Base-by-base conservation (phyloP, 2,329 filamentous ascomycete species). In the Alternaria metachromatica region DNA sequence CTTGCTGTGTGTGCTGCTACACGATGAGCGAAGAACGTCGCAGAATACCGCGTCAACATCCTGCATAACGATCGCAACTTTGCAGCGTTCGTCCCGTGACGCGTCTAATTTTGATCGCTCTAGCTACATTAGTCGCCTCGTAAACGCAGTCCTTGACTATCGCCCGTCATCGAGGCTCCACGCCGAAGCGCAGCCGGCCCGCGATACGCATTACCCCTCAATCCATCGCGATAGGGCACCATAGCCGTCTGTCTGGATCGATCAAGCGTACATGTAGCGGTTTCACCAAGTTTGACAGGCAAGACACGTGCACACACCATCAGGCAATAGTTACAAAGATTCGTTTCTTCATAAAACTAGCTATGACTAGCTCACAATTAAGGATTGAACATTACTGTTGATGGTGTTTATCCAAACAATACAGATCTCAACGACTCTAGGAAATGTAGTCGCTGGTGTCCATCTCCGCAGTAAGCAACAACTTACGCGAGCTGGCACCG, bases 401-500 rank as follows among this genome's bases (percentile, higher is more conserved):
- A 46, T 21, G 50, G 53, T 26, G 15, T 33, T 12, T 28, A 20
- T 33, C 51, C 25, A 43, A 46, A 37, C n/a, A 45, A 26, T 18
- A 54, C 55, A n/a, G 13, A n/a, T 45, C 20, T 11, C 33, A 15
- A 43, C 37, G 28, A 43, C n/a, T 58, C 30, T 55, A 64, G 13
- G 53, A 68, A 13, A 43, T 43, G 44, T 64, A 70, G 41, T 63
- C 69, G 57, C 70, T 74, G 2, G 74, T 61, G 46, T 75, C 70
- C 46, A 77, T 64, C 37, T 60, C 62, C 10, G 70, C 72, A 48
- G 74, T 82, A 12, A 90, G 81, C 21, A 82, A 83, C 67, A 90
- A 76, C 60, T 86, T 88, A 70, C 88, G 83, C 62, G 86, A 88
- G 5, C 85, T 87, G 67, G 81, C 84, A 25, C 88, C 88, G 6